Evolutionary conservation across 2,329 filamentous ascomycete species (phyloP).

Genomic region (Chlorencoelia australis): DNA sequence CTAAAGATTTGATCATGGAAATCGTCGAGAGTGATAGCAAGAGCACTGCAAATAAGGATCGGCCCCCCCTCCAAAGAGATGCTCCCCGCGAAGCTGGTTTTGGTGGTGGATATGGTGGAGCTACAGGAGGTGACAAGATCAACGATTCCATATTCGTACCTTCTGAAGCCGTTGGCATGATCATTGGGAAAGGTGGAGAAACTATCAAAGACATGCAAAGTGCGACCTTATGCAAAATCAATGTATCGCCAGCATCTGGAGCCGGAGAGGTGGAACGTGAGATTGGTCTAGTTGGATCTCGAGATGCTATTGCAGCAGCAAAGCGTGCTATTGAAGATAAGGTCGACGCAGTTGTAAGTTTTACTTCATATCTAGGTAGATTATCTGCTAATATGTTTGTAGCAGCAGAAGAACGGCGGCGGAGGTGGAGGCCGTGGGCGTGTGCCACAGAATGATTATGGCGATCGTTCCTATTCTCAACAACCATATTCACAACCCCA

Average conservation of each 20-base stretch:
- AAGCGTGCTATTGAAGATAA: slow-evolving; percentile 85
- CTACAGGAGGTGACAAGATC: slow-evolving; percentile 51
- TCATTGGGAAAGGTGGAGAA: slow-evolving; percentile 89
- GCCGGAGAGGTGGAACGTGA: slow-evolving; percentile 72
- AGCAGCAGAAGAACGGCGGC: slow-evolving; percentile 43
- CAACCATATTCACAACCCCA: slow-evolving; percentile 32
- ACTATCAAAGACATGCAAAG: slow-evolving; percentile 92
- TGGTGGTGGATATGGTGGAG: slow-evolving; percentile 30
- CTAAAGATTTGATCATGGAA: slow-evolving; percentile 83
- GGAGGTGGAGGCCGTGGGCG: slow-evolving; percentile 36
- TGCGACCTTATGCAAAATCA: slow-evolving; percentile 84
- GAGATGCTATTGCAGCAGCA: slow-evolving; percentile 67
- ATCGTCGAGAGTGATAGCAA: slow-evolving; percentile 87
- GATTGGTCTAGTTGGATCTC: slow-evolving; percentile 73
- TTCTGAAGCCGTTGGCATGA: slow-evolving; percentile 90
- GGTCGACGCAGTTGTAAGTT: slow-evolving; percentile 74
- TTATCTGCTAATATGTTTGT: slow-evolving; percentile 14
- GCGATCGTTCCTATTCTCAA: slow-evolving; percentile 43
- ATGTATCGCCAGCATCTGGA: slow-evolving; percentile 73
- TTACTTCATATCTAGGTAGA: background rate
- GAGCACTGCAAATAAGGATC: slow-evolving; percentile 27
- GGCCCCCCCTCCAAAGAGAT: slow-evolving; percentile 33
- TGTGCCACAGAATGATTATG: slow-evolving; percentile 40
- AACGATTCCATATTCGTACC: slow-evolving; percentile 79
- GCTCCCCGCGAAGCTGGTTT: slow-evolving; percentile 33